phyloP scores from a whole-genome alignment of 164 flowering plant genomes.

The Chimonanthus salicifolius region DNA sequence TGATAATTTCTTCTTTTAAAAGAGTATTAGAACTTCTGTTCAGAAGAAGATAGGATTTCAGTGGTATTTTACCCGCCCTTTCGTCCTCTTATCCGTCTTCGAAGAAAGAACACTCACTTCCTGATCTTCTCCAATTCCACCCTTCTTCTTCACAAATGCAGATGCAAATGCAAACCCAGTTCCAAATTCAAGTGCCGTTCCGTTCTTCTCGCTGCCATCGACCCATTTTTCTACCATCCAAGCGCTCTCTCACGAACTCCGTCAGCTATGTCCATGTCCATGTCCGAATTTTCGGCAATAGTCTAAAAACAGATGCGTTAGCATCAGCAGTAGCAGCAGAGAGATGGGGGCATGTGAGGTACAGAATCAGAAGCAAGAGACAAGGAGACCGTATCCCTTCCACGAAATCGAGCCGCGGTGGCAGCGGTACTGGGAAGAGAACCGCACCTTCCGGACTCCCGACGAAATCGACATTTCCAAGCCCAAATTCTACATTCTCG shows the following conservation, averaged over 20 bases:
- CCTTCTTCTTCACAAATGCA: too few relatives aligned
- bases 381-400: slow-evolving; percentile 58
- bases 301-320: neutral
- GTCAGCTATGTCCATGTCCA: neutral
- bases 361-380: slow-evolving; percentile 13
- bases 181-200: slow-evolving; percentile 17
- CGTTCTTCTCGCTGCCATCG: slow-evolving; percentile 13
- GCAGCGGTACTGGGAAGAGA: slow-evolving; percentile 87
- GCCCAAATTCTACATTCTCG: slow-evolving; percentile 92
- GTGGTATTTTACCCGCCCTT: neutral
- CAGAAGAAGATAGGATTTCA: neutral
- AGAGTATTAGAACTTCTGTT: neutral
- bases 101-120: neutral
- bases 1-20: too few relatives aligned
- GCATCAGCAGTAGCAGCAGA: neutral
- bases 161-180: slow-evolving; percentile 11
- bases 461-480: slow-evolving; percentile 83
- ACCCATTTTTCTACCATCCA: neutral
- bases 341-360: neutral
- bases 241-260: neutral
- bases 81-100: neutral
- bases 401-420: slow-evolving; percentile 85
- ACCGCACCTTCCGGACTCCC: slow-evolving; percentile 73
- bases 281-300: slow-evolving; percentile 4
- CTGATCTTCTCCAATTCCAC: neutral